phyloP scores from a whole-genome alignment of 1,139 yeast species.

The Geotrichum phurueaensis region DNA sequence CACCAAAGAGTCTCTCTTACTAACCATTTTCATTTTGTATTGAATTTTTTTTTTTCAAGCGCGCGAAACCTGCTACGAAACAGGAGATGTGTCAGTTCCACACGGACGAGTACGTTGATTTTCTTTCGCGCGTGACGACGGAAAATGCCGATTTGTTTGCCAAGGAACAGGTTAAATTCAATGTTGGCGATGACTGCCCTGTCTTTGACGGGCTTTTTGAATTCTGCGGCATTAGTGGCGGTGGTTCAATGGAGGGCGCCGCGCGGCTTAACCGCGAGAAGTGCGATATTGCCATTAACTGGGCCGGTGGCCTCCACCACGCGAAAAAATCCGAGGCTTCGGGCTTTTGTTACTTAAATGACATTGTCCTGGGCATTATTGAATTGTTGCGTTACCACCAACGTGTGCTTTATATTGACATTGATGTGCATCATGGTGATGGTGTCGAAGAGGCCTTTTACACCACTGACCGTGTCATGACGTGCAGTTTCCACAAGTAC shows the following conservation, averaged over 20 bases:
- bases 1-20: not conserved
- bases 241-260: conserved; percentile 97
- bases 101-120: conserved; percentile 94
- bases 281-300: conserved; percentile 92
- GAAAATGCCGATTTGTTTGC: conserved; percentile 87
- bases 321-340: conserved; percentile 94
- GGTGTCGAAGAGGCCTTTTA: conserved; percentile 98
- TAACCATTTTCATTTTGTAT: not conserved
- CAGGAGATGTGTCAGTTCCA: conserved; percentile 99
- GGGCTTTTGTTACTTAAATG: conserved; percentile 90
- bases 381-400: conserved; percentile 88
- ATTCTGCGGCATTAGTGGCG: conserved; percentile 89
- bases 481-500: conserved; percentile 93
- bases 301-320: conserved; percentile 96
- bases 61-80: conserved; percentile 96
- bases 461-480: conserved; percentile 95
- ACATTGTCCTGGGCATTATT: conserved; percentile 83
- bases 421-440: conserved; percentile 97
- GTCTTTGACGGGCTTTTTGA: conserved; percentile 95
- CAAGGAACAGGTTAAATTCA: conserved; percentile 89
- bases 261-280: conserved; percentile 87
- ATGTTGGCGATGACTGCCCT: conserved; percentile 96
- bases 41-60: conserved; percentile 24
- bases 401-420: conserved; percentile 90
- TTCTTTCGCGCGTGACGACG: conserved; percentile 86